Evolutionary conservation across 2,329 filamentous ascomycete genomes (phyloP).

Genomic region (Didymellaceae sp.): DNA sequence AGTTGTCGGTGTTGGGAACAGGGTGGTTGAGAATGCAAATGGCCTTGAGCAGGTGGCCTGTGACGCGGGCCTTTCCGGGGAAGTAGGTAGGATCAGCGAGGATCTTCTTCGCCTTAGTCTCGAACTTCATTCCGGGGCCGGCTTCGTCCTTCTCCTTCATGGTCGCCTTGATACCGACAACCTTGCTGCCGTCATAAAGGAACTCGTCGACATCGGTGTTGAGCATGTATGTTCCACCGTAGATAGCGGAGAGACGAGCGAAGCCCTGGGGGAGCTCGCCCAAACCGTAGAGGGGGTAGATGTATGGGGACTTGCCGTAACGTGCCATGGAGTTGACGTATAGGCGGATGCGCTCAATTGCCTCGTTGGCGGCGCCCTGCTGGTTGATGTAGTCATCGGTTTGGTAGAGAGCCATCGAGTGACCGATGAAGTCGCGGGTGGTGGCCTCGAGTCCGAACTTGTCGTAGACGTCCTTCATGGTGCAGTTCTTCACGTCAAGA

Average conservation of each 20-base stretch:
- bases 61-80: constrained; percentile 82
- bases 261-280: constrained; percentile 98
- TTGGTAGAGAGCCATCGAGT: constrained; percentile 96
- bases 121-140: constrained; percentile 81
- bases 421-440: constrained; percentile 95
- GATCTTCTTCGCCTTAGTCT: constrained; percentile 95
- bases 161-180: constrained; percentile 95
- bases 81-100: constrained; percentile 98
- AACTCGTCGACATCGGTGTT: constrained; percentile 95
- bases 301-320: constrained; percentile 98
- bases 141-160: constrained; percentile 86
- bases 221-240: constrained; percentile 99
- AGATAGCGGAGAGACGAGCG: constrained; percentile 95
- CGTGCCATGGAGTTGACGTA: constrained; percentile 98
- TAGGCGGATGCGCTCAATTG: constrained; percentile 88
- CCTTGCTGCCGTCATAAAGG: constrained; percentile 81
- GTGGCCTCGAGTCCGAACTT: constrained; percentile 91
- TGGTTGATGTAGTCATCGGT: constrained; percentile 84
- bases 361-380: constrained; percentile 77
- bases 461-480: constrained; percentile 99
- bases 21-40: constrained; percentile 98
- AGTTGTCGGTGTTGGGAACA: constrained; percentile 84
- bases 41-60: constrained; percentile 90
- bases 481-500: constrained; percentile 76
- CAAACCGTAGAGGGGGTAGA: constrained; percentile 97